These are phyloP conservation scores for Didymella sp. DNA, from an alignment of 2,329 filamentous ascomycete species.

Conservation along the genomic window DNA sequence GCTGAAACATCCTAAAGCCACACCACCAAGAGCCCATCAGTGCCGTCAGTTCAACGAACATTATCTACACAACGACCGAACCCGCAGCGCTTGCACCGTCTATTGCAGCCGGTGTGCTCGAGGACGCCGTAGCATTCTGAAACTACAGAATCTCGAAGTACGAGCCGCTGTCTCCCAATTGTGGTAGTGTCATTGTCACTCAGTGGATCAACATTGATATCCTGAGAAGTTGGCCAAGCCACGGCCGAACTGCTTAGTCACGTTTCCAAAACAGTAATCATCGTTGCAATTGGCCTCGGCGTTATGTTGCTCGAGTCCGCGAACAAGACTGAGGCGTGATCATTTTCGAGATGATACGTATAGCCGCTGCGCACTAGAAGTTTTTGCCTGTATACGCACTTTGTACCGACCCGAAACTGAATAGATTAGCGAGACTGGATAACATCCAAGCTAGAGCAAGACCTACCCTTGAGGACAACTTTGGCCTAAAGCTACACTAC, in stretches of 20 bases:
- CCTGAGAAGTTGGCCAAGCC: conserved; percentile 1
- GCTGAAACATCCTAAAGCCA: not conserved
- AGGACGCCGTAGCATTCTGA: not conserved
- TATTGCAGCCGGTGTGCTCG: not conserved
- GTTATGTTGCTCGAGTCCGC: conserved; percentile 18
- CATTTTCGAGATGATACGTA: not conserved
- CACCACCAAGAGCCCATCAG: conserved; percentile 1
- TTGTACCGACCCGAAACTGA: conserved; percentile 4
- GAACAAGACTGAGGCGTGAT: conserved; percentile 19
- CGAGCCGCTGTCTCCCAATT: not conserved
- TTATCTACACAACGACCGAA: not conserved
- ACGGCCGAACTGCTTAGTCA: not conserved
- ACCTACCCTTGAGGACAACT: conserved; percentile 9
- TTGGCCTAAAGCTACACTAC: conserved; percentile 8
- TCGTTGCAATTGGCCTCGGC: conserved; percentile 5
- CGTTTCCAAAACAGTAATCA: not conserved
- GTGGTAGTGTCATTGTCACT: not conserved
- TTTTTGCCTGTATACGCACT: conserved; percentile 7
- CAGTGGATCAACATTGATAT: not conserved
- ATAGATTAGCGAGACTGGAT: not conserved
- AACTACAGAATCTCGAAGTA: not conserved
- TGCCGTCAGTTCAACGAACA: not conserved
- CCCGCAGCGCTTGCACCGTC: conserved; percentile 1
- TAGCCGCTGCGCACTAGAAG: not conserved
- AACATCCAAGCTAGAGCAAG: not conserved